Evolutionary conservation across 768 basidiomycete species (phyloP).

Genomic region (Psilocybe tampanensis): DNA sequence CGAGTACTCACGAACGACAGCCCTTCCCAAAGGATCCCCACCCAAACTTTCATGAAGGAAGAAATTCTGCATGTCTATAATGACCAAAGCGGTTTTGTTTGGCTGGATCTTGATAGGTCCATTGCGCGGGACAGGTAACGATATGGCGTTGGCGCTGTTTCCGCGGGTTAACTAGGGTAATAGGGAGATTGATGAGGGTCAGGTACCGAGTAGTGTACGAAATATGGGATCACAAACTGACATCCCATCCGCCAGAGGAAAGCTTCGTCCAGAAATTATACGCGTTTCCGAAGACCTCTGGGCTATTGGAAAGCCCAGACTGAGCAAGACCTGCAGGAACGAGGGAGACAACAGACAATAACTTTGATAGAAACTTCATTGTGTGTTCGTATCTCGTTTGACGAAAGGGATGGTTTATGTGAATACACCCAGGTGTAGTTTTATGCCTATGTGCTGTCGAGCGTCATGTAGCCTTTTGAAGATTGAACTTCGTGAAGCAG

Average conservation of each 20-base stretch:
- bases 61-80: slow-evolving; percentile 39
- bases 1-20: slow-evolving; percentile 28
- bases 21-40: slow-evolving; percentile 32
- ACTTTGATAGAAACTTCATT: slow-evolving; percentile 2
- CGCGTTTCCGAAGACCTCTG: slow-evolving; percentile 27
- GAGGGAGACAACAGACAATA: not conserved
- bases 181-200: not conserved
- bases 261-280: slow-evolving; percentile 33
- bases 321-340: not conserved
- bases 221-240: slow-evolving; percentile 7
- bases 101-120: slow-evolving; percentile 31
- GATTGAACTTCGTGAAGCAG: not conserved
- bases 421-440: not conserved
- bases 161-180: slow-evolving; percentile 32
- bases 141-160: slow-evolving; percentile 23
- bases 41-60: slow-evolving; percentile 32
- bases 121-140: slow-evolving; percentile 24
- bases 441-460: not conserved
- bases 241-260: slow-evolving; percentile 27
- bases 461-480: not conserved
- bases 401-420: not conserved
- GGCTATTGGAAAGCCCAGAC: slow-evolving; percentile 15
- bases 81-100: slow-evolving; percentile 32
- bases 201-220: not conserved
- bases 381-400: not conserved